Conservation (phyloP, 2,329 filamentous ascomycete genomes). For the Dactylellina sp. region DNA sequence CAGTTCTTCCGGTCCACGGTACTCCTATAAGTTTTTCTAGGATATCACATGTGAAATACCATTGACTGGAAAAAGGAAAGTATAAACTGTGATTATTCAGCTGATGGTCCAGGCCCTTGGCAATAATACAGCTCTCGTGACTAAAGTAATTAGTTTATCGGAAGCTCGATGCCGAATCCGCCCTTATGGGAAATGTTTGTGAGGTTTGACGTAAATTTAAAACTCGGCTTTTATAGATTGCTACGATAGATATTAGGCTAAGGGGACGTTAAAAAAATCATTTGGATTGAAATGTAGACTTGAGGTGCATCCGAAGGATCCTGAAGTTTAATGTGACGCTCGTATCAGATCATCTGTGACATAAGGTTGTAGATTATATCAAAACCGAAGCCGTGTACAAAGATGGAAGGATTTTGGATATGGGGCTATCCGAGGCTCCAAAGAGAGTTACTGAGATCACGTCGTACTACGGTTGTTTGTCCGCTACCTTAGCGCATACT, state of each 20-base stretch:
- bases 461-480: conserved; percentile 23
- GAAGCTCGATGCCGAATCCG: conserved; percentile 2
- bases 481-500: conserved; percentile 18
- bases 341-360: conserved; percentile 20
- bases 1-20: not conserved
- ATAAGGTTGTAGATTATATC: not conserved
- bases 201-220: not conserved
- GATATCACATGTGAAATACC: conserved; percentile 14
- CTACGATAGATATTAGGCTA: not conserved
- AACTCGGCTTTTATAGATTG: not conserved
- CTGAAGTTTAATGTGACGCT: conserved; percentile 7
- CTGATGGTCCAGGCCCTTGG: conserved; percentile 14
- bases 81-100: not conserved
- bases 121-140: not conserved
- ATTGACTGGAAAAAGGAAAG: not conserved
- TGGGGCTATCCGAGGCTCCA: conserved; percentile 23
- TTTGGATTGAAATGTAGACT: not conserved
- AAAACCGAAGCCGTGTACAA: not conserved
- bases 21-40: not conserved
- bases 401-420: too few species aligned
- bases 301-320: not conserved
- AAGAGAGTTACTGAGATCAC: not conserved
- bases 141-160: not conserved
- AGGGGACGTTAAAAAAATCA: not conserved
- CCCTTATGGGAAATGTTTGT: not conserved